Conservation (phyloP, 805 yeast species). For the Saturnispora ahearnii region DNA sequence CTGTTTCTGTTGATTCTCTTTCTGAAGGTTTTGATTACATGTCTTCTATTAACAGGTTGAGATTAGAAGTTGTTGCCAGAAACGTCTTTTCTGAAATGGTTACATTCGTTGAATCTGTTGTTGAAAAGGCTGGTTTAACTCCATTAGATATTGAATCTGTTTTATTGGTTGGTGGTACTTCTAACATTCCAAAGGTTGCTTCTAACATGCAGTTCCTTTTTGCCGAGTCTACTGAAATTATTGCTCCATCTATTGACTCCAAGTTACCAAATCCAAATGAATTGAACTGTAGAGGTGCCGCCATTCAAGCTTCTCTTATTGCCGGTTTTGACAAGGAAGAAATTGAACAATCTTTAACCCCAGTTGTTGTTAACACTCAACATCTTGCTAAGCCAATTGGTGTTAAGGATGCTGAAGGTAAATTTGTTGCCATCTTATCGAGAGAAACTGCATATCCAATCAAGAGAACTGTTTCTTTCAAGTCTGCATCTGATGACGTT, state of each 20-base stretch:
- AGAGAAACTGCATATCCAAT: slow-evolving; percentile 88
- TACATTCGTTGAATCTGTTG: slow-evolving; percentile 62
- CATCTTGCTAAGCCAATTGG: slow-evolving; percentile 83
- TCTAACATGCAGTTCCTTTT: slow-evolving; percentile 61
- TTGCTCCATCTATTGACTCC: slow-evolving; percentile 68
- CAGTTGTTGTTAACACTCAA: slow-evolving; percentile 79
- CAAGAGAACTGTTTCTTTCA: slow-evolving; percentile 60
- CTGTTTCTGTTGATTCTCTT: slow-evolving; percentile 88
- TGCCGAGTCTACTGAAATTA: slow-evolving; percentile 68
- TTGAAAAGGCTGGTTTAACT: slow-evolving; percentile 77
- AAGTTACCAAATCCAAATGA: slow-evolving; percentile 86
- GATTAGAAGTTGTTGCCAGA: slow-evolving; percentile 84
- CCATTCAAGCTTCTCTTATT: slow-evolving; percentile 85
- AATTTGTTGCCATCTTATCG: slow-evolving; percentile 62
- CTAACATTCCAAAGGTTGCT: slow-evolving; percentile 88
- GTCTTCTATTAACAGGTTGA: slow-evolving; percentile 84
- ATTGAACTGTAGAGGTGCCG: slow-evolving; percentile 87
- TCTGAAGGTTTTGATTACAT: slow-evolving; percentile 93
- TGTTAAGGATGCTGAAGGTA: slow-evolving; percentile 60
- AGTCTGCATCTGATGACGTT: slow-evolving; percentile 53
- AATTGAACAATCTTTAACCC: slow-evolving; percentile 69
- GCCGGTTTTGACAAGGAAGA: slow-evolving; percentile 80
- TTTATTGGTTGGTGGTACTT: slow-evolving; percentile 84
- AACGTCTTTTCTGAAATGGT: slow-evolving; percentile 67
- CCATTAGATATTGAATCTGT: slow-evolving; percentile 85